Evolutionary conservation across 768 basidiomycete genomes (phyloP).

Genomic region (Phlegmacium glaucopus): DNA sequence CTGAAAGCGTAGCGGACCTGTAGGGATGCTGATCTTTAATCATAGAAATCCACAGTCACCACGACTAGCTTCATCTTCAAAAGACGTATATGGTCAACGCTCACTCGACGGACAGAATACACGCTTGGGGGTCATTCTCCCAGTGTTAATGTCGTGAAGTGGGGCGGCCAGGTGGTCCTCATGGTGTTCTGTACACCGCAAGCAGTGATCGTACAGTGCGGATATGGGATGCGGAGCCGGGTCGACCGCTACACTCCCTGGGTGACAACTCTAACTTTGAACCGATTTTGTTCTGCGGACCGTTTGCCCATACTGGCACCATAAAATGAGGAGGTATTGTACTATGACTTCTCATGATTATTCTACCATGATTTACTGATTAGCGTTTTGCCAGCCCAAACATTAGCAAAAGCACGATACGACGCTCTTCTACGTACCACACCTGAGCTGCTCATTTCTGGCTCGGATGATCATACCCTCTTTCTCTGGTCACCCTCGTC

Average conservation of each 20-base stretch:
- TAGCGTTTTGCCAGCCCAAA: constrained; percentile 51
- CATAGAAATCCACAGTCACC: constrained; percentile 72
- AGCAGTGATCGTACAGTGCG: constrained; percentile 92
- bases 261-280: constrained; percentile 95
- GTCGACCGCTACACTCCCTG: constrained; percentile 89
- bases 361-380: not conserved
- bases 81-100: constrained; percentile 93
- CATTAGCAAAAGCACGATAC: constrained; percentile 75
- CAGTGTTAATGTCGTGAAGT: constrained; percentile 91
- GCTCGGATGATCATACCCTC: constrained; percentile 96
- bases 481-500: constrained; percentile 84
- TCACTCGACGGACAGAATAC: constrained; percentile 70
- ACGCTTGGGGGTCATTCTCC: constrained; percentile 92
- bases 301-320: constrained; percentile 87
- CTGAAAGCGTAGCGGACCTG: not conserved
- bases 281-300: constrained; percentile 95
- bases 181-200: constrained; percentile 89
- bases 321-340: constrained; percentile 76
- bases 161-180: constrained; percentile 78
- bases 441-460: constrained; percentile 88
- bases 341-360: not conserved
- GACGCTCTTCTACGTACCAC: constrained; percentile 57
- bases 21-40: not conserved
- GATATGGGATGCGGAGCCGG: constrained; percentile 92
- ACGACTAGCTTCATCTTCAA: constrained; percentile 91